These are phyloP conservation scores for Grosmannia huntii DNA, from an alignment of 2,329 filamentous ascomycete genomes.

Conservation along the genomic window DNA sequence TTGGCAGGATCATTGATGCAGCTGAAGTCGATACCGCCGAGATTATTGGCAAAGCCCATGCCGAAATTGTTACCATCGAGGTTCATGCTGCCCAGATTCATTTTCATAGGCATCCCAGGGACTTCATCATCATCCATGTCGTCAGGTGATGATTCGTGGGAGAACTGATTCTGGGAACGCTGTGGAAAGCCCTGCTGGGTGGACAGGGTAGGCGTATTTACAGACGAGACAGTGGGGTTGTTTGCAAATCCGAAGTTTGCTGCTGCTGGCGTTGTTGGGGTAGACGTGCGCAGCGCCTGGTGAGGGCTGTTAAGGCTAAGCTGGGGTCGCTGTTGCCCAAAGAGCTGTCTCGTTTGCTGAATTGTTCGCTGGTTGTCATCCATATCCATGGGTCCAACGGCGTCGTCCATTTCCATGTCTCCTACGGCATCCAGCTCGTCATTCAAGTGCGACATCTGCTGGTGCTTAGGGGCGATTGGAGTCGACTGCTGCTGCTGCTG, in stretches of 20 bases:
- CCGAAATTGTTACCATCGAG: constrained; percentile 39
- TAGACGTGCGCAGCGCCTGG: constrained; percentile 71
- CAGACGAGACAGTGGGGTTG: constrained; percentile 92
- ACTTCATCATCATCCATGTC: constrained; percentile 64
- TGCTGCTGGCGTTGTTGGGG: constrained; percentile 72
- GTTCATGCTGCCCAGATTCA: constrained; percentile 47
- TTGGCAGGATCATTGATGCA: constrained; percentile 88
- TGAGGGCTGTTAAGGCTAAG: constrained; percentile 69
- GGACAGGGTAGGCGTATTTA: constrained; percentile 85
- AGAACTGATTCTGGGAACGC: constrained; percentile 39
- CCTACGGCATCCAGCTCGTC: constrained; percentile 75
- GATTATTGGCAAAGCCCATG: constrained; percentile 36
- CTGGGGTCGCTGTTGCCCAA: constrained; percentile 55
- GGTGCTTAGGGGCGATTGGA: constrained; percentile 10
- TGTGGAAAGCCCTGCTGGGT: constrained; percentile 54
- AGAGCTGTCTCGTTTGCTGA: constrained; percentile 57
- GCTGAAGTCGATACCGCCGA: constrained; percentile 35
- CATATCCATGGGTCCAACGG: constrained; percentile 52
- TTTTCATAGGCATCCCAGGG: constrained; percentile 45
- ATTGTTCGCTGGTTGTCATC: constrained; percentile 51
- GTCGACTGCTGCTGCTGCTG: constrained; percentile 14
- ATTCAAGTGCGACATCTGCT: constrained; percentile 27
- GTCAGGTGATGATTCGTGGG: constrained; percentile 38
- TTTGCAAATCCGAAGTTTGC: constrained; percentile 71
- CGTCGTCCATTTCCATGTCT: constrained; percentile 95